Evolutionary conservation across 768 basidiomycete genomes (phyloP), one percentile per base, ranked within the genome.

Genomic region (Boletus rex-veris): DNA sequence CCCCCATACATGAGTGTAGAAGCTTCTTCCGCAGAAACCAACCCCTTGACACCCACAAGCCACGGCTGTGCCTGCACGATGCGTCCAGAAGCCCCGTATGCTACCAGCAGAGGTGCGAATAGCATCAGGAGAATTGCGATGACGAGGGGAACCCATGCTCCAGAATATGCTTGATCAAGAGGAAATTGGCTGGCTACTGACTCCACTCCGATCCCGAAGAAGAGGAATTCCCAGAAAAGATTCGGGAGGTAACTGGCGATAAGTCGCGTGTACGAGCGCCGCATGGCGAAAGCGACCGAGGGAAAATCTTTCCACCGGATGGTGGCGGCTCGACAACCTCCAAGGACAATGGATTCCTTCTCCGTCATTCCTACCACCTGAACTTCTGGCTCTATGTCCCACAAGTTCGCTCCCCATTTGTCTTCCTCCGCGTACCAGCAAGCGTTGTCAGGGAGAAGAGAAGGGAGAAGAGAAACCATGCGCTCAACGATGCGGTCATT

Each of bases 281-380:
- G 57, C 14, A 36, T 52, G 2, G 46, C 62, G 14, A 58, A 69
- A 6, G 54, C 30, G 14, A 67, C 41, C 0, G 48, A 37, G 10
- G 65, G 64, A 4, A 69, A 66, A 21, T 55, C 43, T 48, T 62
- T 64, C 67, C 65, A 66, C 5, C 53, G 51, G 18, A 69, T 67
- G 11, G 49, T 10, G 0, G 59, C 47, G 7, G 59, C 59, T 16
- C 65, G 59, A 35, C 67, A 65, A 8, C 62, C 67, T 30, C 63
- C 67, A 11, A 67, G 49, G 14, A 66, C 54, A 36, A 69, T 12
- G 3, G 55, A 28, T 10, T 60, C 33, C 2, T 8, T 54, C 12
- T 49, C 28, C 2, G 61, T 69, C 44, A 64, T 36, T 7, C 67
- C 64, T 3, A 66, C 55, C 1, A 54, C 58, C 50, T 58, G 58